A percentile compares a stretch with the other conserved stretches of the same genome.
Conservation (phyloP, 106 monocot genomes). For the Dioscorea zingiberensis region DNA sequence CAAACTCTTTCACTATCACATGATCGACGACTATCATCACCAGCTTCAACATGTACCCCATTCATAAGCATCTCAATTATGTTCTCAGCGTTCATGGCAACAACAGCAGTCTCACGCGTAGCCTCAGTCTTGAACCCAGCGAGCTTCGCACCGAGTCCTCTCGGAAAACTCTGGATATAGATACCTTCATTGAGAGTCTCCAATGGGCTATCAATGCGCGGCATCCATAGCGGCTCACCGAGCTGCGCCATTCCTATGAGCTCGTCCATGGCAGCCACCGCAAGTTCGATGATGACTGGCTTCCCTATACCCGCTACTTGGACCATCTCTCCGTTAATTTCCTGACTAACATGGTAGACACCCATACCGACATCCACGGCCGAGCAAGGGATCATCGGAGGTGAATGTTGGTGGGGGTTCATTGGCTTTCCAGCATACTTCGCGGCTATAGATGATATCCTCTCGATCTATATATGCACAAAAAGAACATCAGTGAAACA, state of each 20-base stretch:
- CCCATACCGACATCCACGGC: conserved; percentile 33
- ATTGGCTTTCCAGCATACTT: conserved; percentile 75
- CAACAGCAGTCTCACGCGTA: conserved; percentile 56
- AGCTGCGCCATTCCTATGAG: conserved; percentile 79
- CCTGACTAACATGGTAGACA: conserved; percentile 2
- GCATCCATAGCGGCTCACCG: conserved; percentile 67
- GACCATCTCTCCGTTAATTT: conserved; percentile 24
- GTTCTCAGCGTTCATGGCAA: conserved; percentile 74
- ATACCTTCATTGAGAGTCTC: conserved; percentile 72
- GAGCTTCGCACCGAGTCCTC: conserved; percentile 59
- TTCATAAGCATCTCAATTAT: conserved; percentile 95
- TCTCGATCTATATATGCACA: conserved; percentile 44
- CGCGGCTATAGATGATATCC: conserved; percentile 80
- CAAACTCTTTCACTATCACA: no score
- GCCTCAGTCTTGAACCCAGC: conserved; percentile 69
- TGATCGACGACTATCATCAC: no score
- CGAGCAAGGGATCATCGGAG: conserved; percentile 24
- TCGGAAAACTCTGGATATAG: conserved; percentile 58
- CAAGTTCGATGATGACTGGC: conserved; percentile 73
- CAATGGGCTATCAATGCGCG: conserved; percentile 8
- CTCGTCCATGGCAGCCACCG: conserved; percentile 95
- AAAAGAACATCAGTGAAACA: background rate
- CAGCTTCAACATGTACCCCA: conserved; percentile 35
- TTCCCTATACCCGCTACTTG: conserved; percentile 53
- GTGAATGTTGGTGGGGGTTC: conserved; percentile 38